Percentiles rank a stretch among this genome's conserved stretches.
Conservation (phyloP, 139 green algal species). For the Mychonastes homosphaera region DNA sequence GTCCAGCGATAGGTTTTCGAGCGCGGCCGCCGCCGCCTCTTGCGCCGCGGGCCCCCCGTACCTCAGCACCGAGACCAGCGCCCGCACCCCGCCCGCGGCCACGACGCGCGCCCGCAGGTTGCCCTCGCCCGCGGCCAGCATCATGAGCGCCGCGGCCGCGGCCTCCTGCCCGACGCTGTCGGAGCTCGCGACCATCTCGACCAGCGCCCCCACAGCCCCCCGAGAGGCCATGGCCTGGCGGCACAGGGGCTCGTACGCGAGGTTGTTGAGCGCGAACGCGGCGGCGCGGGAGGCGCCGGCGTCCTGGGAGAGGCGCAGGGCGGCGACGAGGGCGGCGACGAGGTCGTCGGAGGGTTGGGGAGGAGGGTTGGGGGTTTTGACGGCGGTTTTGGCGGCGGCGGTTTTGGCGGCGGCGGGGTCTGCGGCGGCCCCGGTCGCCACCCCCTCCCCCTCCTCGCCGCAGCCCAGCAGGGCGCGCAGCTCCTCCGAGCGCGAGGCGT, state of each 20-base stretch:
- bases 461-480: too few relatives aligned
- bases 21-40: constrained; percentile 10
- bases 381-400: too few relatives aligned
- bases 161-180: constrained; percentile 17
- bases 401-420: too few relatives aligned
- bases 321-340: constrained; percentile 7
- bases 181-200: constrained; percentile 16
- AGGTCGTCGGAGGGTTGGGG: too few relatives aligned
- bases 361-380: too few relatives aligned
- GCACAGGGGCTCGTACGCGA: constrained; percentile 1
- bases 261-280: constrained; percentile 14
- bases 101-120: constrained; percentile 13
- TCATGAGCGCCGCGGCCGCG: constrained; percentile 16
- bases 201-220: constrained; percentile 6
- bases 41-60: constrained; percentile 18
- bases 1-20: constrained; percentile 14
- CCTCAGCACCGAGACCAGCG: constrained; percentile 7
- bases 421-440: too few relatives aligned
- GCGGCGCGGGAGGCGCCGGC: constrained; percentile 3
- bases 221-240: neutral
- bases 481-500: constrained; percentile 3
- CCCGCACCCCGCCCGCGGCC: constrained; percentile 6
- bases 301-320: constrained; percentile 3
- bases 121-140: constrained; percentile 10
- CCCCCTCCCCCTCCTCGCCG: too few relatives aligned